Base-by-base conservation (phyloP, 768 basidiomycete genomes). In the Clathrus columnatus region DNA sequence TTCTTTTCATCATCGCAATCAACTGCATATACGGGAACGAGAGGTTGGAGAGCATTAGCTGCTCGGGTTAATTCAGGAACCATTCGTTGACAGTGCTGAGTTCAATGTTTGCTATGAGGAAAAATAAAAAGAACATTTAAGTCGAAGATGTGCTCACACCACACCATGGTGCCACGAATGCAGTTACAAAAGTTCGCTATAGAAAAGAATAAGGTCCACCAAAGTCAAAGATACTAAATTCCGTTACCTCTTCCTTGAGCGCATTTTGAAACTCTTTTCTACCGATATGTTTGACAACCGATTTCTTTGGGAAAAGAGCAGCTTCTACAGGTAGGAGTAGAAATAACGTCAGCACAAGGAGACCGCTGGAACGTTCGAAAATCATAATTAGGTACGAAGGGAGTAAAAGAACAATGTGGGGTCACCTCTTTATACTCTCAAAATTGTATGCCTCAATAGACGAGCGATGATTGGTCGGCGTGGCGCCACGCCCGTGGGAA, bases 111-210 rank as follows among this genome's bases (percentile, higher is more conserved):
- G 51, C 26, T 26, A 30, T 21, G 20, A 48, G 45, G 41, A 50
- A n/a, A 20, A 27, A 21, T 18, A 17, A 20, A 23, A 44, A 57
- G 50, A 24, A 57, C 56, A 46, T 29, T 28, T 23, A 7, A 18
- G 7, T 23, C 18, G 7, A 5, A 20, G 48, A 8, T 11, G 16
- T n/a, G 72, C 85, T 66, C 67, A 89, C 87, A 60, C 87, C 88
- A 64, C 88, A 92, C 93, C 92, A 95, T 3, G 91, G 88, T n/a
- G 93, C 93, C 11, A 93, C 86, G 65, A 94, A 96, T 1, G 91
- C 93, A 17, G 95, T 84, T 64, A 93, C 68, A 58, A 76, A 80
- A 28, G 89, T 86, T 70, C 79, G 73, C 89, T 91, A 61, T 56
- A 58, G 47, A 21, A 50, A 20, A 20, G 36, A 29, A 44, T 16